Percentiles rank a stretch among this genome's conserved stretches.
phyloP scores from a whole-genome alignment of 83 land plant species.

The Picea mariana region DNA sequence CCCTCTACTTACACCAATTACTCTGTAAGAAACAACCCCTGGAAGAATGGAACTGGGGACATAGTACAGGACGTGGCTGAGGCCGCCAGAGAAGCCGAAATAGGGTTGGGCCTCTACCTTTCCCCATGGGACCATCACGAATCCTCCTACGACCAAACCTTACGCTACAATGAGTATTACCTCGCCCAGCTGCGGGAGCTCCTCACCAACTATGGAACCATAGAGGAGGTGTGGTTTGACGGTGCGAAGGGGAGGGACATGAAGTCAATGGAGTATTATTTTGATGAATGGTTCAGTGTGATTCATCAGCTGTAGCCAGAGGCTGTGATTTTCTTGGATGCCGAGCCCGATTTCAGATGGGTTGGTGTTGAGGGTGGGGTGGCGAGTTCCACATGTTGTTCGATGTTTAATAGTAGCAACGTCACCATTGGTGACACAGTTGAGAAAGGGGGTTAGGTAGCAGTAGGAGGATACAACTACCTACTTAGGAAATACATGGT shows the following conservation, averaged over 20 bases:
- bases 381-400: constrained; percentile 86
- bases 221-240: constrained; percentile 87
- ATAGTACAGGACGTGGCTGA: constrained; percentile 71
- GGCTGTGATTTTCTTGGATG: constrained; percentile 87
- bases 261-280: constrained; percentile 75
- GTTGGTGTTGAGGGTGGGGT: constrained; percentile 86
- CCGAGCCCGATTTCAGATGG: constrained; percentile 92
- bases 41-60: constrained; percentile 82
- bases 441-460: too few relatives aligned
- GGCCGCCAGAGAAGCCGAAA: constrained; percentile 67
- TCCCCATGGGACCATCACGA: constrained; percentile 99
- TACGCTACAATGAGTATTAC: constrained; percentile 83
- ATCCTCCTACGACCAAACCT: constrained; percentile 55
- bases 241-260: constrained; percentile 84
- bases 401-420: constrained; percentile 63
- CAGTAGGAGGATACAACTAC: too few relatives aligned
- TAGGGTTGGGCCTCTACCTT: constrained; percentile 82
- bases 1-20: constrained; percentile 81
- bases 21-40: constrained; percentile 65
- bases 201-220: constrained; percentile 83
- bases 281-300: constrained; percentile 77
- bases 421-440: constrained; percentile 47
- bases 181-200: constrained; percentile 84
- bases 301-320: constrained; percentile 86
- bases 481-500: too few relatives aligned